Conservation (phyloP, 2,329 filamentous ascomycete genomes). For the Exophiala alcalophila region DNA sequence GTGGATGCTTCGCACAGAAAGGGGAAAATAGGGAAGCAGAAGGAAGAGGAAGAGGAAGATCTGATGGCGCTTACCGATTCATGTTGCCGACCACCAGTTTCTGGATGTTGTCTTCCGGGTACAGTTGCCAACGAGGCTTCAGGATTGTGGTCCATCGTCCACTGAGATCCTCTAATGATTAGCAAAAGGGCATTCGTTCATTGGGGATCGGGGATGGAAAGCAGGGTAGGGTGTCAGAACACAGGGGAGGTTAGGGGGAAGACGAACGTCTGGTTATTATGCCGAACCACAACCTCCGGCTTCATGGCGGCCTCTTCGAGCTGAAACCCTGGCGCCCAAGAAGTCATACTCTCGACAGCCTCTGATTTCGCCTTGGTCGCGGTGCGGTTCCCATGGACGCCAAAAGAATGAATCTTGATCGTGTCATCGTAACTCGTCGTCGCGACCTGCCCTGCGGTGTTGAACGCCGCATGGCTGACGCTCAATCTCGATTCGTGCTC, state of each 20-base stretch:
- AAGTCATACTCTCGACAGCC: constrained; percentile 50
- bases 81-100: constrained; percentile 95
- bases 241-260: no score
- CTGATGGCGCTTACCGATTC: constrained; percentile 59
- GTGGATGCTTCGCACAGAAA: neutral
- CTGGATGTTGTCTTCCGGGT: constrained; percentile 73
- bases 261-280: constrained; percentile 98
- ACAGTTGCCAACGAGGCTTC: constrained; percentile 85
- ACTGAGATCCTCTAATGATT: constrained; percentile 5
- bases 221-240: constrained; percentile 57
- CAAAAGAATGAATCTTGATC: constrained; percentile 85
- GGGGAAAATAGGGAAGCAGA: neutral
- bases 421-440: constrained; percentile 95
- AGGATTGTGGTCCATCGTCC: constrained; percentile 46
- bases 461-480: constrained; percentile 91
- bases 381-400: constrained; percentile 39
- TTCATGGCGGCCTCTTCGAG: constrained; percentile 63
- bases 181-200: neutral
- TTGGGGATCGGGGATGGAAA: neutral
- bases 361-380: constrained; percentile 16
- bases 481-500: constrained; percentile 80
- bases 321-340: constrained; percentile 59
- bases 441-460: constrained; percentile 76
- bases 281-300: constrained; percentile 66
- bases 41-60: neutral